Evolutionary conservation across 2,329 filamentous ascomycete genomes (phyloP).

Genomic region (Alternaria triticina): DNA sequence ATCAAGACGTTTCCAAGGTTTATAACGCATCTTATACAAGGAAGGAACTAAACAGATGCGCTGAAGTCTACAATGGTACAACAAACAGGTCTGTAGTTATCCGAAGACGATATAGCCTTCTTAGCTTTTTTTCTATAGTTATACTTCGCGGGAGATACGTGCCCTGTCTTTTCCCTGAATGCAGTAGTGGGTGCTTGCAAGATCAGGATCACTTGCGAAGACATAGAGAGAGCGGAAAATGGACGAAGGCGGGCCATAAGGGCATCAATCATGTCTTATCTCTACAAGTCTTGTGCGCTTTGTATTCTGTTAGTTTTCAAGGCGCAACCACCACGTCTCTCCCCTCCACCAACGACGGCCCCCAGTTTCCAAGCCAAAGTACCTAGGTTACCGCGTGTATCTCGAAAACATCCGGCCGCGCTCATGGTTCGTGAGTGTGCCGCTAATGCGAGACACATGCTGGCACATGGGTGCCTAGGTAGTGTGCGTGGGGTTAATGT

Average conservation of each 20-base stretch:
- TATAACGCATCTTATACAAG: background rate
- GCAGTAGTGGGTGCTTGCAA: no score
- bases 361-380: background rate
- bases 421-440: background rate
- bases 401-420: background rate
- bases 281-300: background rate
- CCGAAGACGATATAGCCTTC: background rate
- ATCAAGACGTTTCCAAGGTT: background rate
- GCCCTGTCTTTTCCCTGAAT: no score
- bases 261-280: background rate
- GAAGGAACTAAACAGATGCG: background rate
- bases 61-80: background rate
- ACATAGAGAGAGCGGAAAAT: no score
- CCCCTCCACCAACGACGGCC: background rate
- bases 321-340: background rate
- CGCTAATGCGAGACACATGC: conserved; percentile 13
- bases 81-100: background rate
- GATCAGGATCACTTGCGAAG: no score
- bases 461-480: conserved; percentile 2
- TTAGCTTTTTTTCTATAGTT: no score
- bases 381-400: background rate
- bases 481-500: background rate
- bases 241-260: background rate
- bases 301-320: background rate
- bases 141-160: no score